Evolutionary conservation across 2,329 filamentous ascomycete genomes (phyloP).

Genomic region (Gremmenia infestans): DNA sequence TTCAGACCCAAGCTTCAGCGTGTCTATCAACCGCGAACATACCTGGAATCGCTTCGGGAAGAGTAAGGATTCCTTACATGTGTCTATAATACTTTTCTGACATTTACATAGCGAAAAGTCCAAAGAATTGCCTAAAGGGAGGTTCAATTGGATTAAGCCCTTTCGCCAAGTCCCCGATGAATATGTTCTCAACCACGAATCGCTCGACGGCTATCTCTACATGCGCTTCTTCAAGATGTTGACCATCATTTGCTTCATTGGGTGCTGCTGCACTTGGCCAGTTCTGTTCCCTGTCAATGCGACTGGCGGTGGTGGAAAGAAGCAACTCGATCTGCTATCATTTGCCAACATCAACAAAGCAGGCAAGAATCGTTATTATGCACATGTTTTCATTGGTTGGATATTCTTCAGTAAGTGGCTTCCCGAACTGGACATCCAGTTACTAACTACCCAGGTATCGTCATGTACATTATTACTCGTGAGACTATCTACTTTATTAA

Average conservation of each 20-base stretch:
- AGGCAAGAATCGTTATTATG: conserved; percentile 63
- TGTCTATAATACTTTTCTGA: background rate
- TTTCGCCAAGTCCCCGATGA: conserved; percentile 67
- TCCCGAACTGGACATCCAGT: background rate
- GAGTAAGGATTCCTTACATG: conserved; percentile 17
- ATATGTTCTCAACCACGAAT: conserved; percentile 82
- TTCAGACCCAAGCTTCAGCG: conserved; percentile 42
- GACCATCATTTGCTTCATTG: conserved; percentile 73
- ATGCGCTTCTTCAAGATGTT: conserved; percentile 80
- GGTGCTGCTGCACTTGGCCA: conserved; percentile 79
- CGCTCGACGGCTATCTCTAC: conserved; percentile 86
- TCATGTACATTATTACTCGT: conserved; percentile 82
- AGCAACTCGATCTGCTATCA: conserved; percentile 72
- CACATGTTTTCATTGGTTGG: conserved; percentile 76
- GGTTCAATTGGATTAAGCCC: conserved; percentile 59
- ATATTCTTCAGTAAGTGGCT: conserved; percentile 55
- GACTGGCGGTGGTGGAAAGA: conserved; percentile 63
- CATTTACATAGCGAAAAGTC: conserved; percentile 45
- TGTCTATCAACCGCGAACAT: conserved; percentile 50
- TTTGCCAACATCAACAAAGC: conserved; percentile 66
- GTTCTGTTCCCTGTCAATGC: conserved; percentile 75
- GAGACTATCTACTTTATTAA: conserved; percentile 91
- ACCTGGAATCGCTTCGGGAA: conserved; percentile 44
- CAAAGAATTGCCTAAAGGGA: conserved; percentile 52
- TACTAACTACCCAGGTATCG: conserved; percentile 49